These are phyloP conservation scores for Primulina tabacum DNA, from an alignment of 257 asterid genomes.

Conservation along the genomic window DNA sequence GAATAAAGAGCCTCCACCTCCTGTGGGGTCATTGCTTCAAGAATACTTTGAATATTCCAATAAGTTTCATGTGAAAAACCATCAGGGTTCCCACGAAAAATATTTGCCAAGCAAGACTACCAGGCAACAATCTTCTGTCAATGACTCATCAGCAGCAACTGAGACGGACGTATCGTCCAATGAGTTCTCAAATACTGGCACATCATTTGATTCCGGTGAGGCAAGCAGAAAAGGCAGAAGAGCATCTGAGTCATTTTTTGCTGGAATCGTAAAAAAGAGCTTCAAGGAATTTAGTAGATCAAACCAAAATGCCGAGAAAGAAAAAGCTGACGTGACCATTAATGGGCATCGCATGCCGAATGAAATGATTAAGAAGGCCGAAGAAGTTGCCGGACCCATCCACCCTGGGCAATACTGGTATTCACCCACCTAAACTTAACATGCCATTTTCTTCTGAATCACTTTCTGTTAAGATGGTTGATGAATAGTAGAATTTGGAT, in stretches of 20 bases:
- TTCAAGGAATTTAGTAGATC: constrained; percentile 40
- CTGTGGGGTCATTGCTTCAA: constrained; percentile 59
- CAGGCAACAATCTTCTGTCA: constrained; percentile 34
- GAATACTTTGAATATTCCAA: constrained; percentile 65
- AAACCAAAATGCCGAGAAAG: constrained; percentile 35
- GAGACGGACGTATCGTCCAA: constrained; percentile 78
- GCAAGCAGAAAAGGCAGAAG: constrained; percentile 44
- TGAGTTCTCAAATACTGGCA: constrained; percentile 69
- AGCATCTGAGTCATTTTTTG: constrained; percentile 47
- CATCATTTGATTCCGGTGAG: constrained; percentile 70
- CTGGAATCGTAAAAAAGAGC: constrained; percentile 50
- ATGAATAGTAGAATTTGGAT: neutral
- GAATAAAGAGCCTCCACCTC: constrained; percentile 42
- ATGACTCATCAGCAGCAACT: constrained; percentile 52
- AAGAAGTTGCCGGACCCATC: constrained; percentile 70
- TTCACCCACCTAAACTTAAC: constrained; percentile 5
- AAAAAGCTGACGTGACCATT: constrained; percentile 52
- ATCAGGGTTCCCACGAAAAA: constrained; percentile 37
- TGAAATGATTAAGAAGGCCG: constrained; percentile 65
- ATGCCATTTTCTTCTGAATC: neutral
- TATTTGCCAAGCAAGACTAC: constrained; percentile 30
- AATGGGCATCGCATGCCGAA: constrained; percentile 67
- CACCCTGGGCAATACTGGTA: constrained; percentile 92
- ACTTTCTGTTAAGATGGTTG: neutral
- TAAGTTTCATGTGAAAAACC: constrained; percentile 37